Base-by-base conservation (phyloP, 768 basidiomycete species). In the Leccinum disarticulatum region DNA sequence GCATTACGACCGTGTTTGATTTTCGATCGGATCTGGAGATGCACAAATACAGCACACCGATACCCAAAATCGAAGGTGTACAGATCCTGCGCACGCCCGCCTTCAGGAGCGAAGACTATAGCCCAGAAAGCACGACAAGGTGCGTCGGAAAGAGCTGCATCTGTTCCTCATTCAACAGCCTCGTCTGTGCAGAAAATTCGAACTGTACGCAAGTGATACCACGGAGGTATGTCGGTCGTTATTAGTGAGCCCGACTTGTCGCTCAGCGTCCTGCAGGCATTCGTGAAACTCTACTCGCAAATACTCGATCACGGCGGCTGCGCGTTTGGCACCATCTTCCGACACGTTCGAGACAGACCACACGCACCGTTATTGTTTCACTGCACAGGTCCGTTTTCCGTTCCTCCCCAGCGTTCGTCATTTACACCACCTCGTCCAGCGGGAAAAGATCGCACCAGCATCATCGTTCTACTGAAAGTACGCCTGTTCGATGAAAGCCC, bases 91-190 rank as follows among this genome's bases (percentile, higher is more conserved):
- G 81, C 56, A 75, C 77, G 15, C 90, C 91, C 1, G 87, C 91
- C 56, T 83, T 83, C 61, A 76, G 81, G 65, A 84, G 77, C 50
- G 87, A 87, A 69, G 91, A 93, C 69, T 92, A 92, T 71, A 91
- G 89, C 69, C 90, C 90, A 22, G 87, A 91, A 73, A 84, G 80
- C 75, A 88, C 92, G 84, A 87, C 91, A 66, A 88, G 83, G 90
- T 91, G 76, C 76, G 89, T 86, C 80, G 76, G 66, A 64, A 52
- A 58, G 28, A 41, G 14, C 9, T 17, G 2, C 60, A 13, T 47
- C 3, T 6, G 22, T 41, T 43, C 36, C 10, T 54, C 31, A 36
- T 43, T 46, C 43, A 51, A 28, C 4, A 52, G 47, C 61, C 72
- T 52, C n/a, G 17, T 57, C 38, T 57, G 67, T 68, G 68, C 66